These are phyloP conservation scores for Boletus mariae DNA, from an alignment of 1,284 basidiomycete genomes.

Conservation along the genomic window DNA sequence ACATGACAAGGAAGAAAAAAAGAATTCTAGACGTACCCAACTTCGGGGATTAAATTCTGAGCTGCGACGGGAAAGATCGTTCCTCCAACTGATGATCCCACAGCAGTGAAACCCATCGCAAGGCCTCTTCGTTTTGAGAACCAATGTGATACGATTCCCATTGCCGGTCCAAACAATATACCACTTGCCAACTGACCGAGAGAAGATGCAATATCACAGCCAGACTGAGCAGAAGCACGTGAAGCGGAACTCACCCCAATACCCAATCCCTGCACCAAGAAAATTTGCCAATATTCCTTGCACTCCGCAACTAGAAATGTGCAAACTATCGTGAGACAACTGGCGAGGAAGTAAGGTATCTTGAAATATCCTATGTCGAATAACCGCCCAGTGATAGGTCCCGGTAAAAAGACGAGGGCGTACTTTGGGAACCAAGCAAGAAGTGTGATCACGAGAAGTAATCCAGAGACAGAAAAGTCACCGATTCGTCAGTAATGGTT, in stretches of 20 bases:
- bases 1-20: not conserved
- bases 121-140: slow-evolving; percentile 38
- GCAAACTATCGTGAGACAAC: slow-evolving; percentile 39
- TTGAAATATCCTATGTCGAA: slow-evolving; percentile 32
- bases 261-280: slow-evolving; percentile 49
- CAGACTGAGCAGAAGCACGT: not conserved
- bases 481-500: not conserved
- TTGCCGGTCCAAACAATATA: slow-evolving; percentile 42
- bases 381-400: slow-evolving; percentile 25
- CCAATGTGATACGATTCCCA: slow-evolving; percentile 49
- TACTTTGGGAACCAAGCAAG: slow-evolving; percentile 11
- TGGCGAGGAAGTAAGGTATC: slow-evolving; percentile 35
- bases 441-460: not conserved
- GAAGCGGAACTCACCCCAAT: slow-evolving; percentile 34
- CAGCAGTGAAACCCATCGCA: slow-evolving; percentile 40
- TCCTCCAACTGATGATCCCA: slow-evolving; percentile 44
- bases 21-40: slow-evolving; percentile 31
- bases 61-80: slow-evolving; percentile 42
- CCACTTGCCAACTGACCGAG: slow-evolving; percentile 20
- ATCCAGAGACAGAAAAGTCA: too few species aligned
- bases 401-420: slow-evolving; percentile 43
- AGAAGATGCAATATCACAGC: not conserved
- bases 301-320: slow-evolving; percentile 51
- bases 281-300: slow-evolving; percentile 49
- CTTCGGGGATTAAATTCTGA: slow-evolving; percentile 35